Base-by-base conservation (phyloP, 2,329 filamentous ascomycete species). In the Dendrostoma leiphaemia region DNA sequence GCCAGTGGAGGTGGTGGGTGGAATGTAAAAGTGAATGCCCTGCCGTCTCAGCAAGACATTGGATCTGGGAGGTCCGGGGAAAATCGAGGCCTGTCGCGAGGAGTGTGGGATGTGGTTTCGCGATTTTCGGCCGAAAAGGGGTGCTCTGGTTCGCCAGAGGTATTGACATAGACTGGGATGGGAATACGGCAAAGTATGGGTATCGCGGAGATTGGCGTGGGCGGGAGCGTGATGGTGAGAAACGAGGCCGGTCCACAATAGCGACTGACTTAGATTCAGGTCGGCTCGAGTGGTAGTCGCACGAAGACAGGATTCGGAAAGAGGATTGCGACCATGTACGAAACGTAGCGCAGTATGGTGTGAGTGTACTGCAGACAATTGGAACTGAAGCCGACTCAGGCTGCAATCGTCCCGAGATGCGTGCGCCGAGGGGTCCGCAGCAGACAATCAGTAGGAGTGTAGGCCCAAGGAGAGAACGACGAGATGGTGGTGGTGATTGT, bases 161-260 rank as follows among this genome's bases (percentile, higher is more conserved):
- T 23, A 46, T 48, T 54, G 51, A 45, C 55, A 44, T 51, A 51
- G 37, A 48, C 38, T 54, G 54, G 43, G 49, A 56, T 26, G 49
- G 46, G 32, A 54, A 45, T 47, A 43, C 46, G 45, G 50, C 19
- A 47, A 43, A 48, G 48, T 57, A 53, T 56, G 49, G 54, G 54
- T 43, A 48, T 51, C 37, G 48, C 48, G 48, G 48, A 51, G 38
- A 51, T 51, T 51, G 48, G 48, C 48, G 17, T 51, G 37, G 28
- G 38, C 29, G 38, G 48, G 35, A 50, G 35, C 28, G 37, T 40
- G n/a, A n/a, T n/a, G n/a, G n/a, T n/a, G 21, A 29, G 48, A 29
- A 28, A 41, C 26, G 26, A 43, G 37, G 38, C 29, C 48, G 48
- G 48, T 43, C 48, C 48, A 51, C 48, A 43, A 26, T 23, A 12